phyloP scores from a whole-genome alignment of 202 grass and related monocot species.

The Dendrocalamus latiflorus region DNA sequence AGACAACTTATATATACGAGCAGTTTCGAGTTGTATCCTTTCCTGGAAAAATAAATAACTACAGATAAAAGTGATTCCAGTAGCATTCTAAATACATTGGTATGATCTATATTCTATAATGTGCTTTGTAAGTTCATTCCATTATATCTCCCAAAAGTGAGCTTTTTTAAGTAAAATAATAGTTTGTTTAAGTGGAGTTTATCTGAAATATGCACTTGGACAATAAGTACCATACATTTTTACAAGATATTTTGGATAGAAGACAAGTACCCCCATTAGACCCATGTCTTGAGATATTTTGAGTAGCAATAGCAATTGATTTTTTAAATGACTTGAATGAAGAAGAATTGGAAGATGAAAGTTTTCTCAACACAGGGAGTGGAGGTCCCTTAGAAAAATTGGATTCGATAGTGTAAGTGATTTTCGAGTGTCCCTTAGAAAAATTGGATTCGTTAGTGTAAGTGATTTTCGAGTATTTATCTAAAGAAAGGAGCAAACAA shows the following conservation, averaged over 20 bases:
- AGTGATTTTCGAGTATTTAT: background rate
- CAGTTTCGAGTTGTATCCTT: slow-evolving; percentile 96
- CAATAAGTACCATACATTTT: background rate
- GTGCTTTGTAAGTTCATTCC: slow-evolving; percentile 6
- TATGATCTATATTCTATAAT: slow-evolving; percentile 5
- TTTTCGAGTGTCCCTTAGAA: background rate
- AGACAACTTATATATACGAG: slow-evolving; percentile 91
- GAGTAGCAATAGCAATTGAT: background rate
- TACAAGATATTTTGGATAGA: background rate
- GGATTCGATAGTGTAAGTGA: background rate
- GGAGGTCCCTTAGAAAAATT: background rate
- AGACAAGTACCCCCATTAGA: background rate
- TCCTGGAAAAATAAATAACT: slow-evolving; percentile 56
- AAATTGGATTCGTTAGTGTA: background rate
- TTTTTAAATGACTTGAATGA: background rate
- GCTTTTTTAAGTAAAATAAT: background rate
- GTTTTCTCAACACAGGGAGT: background rate
- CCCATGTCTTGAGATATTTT: slow-evolving; percentile 17
- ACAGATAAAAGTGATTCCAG: slow-evolving; percentile 25
- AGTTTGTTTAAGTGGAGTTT: slow-evolving; percentile 19
- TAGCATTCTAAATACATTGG: background rate
- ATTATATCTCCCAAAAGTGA: background rate
- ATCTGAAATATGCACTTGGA: background rate
- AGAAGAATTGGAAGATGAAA: background rate
- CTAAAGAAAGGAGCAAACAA: background rate